These are phyloP conservation scores for Rhodotorula toruloides DNA, from an alignment of 768 basidiomycete genomes.

Conservation along the genomic window DNA sequence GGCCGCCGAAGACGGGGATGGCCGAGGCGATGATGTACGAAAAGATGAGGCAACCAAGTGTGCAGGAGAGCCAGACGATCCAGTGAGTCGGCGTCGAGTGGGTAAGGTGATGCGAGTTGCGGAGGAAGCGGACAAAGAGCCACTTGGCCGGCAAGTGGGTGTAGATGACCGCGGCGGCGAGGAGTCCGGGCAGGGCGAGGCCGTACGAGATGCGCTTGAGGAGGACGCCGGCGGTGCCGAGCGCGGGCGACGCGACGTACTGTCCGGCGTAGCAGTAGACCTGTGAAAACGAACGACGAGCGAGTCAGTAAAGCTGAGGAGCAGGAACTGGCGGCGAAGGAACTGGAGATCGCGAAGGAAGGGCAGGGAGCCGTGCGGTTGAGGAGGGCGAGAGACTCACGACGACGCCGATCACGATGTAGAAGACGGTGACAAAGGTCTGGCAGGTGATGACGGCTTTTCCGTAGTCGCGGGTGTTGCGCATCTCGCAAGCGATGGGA, in stretches of 20 bases:
- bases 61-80: slow-evolving; percentile 32
- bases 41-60: slow-evolving; percentile 22
- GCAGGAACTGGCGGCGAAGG: not conserved
- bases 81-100: slow-evolving; percentile 34
- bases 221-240: slow-evolving; percentile 43
- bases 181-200: slow-evolving; percentile 39
- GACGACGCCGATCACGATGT: slow-evolving; percentile 41
- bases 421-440: slow-evolving; percentile 39
- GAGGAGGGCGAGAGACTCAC: too few relatives aligned
- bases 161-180: slow-evolving; percentile 29
- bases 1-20: slow-evolving; percentile 17
- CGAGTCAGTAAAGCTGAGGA: not conserved
- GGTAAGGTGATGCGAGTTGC: slow-evolving; percentile 37
- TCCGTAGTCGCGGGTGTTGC: slow-evolving; percentile 44
- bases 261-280: slow-evolving; percentile 32
- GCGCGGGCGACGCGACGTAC: slow-evolving; percentile 43
- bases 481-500: slow-evolving; percentile 47
- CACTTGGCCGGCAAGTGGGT: slow-evolving; percentile 31
- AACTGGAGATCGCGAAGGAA: too few relatives aligned
- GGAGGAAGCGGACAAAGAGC: slow-evolving; percentile 40
- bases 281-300: too few relatives aligned
- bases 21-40: slow-evolving; percentile 38
- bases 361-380: not conserved
- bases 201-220: slow-evolving; percentile 42
- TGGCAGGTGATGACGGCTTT: slow-evolving; percentile 40